These are phyloP conservation scores for Trypanosoma lewisi DNA, from an alignment of 208 protist genomes.

Conservation along the genomic window DNA sequence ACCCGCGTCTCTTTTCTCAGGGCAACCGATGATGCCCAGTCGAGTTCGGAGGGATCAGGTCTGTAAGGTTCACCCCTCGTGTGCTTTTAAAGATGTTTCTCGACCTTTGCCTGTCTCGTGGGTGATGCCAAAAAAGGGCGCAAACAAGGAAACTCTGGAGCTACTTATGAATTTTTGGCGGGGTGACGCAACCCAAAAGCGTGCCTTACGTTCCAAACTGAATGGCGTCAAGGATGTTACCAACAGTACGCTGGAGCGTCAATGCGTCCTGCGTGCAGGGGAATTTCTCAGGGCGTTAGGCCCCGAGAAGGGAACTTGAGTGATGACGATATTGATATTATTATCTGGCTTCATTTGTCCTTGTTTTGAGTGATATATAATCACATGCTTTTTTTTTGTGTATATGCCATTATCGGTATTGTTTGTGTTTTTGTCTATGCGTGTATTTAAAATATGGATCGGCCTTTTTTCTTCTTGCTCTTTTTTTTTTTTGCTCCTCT, in stretches of 20 bases:
- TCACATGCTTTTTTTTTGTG: not conserved
- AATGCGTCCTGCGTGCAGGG: conserved; percentile 14
- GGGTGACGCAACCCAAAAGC: conserved; percentile 26
- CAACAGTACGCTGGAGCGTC: conserved; percentile 10
- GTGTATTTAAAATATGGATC: not conserved
- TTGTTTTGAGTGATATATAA: no score
- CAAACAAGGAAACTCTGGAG: conserved; percentile 54
- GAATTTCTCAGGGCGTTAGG: conserved; percentile 13
- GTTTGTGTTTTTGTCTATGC: not conserved
- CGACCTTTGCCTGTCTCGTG: conserved; percentile 29
- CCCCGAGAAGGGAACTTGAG: not conserved
- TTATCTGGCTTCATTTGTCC: not conserved
- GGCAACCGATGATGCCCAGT: conserved; percentile 2
- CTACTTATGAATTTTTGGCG: conserved; percentile 64
- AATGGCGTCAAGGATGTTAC: not conserved
- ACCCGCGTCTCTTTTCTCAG: conserved; percentile 4
- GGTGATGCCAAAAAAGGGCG: conserved; percentile 49
- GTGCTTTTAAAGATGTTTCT: conserved; percentile 1
- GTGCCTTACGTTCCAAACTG: conserved; percentile 30
- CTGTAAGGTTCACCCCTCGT: conserved; percentile 11
- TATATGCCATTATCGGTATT: not conserved
- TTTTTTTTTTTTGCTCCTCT: not conserved
- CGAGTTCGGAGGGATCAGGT: not conserved
- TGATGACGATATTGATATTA: conserved; percentile 7
- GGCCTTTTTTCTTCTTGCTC: conserved; percentile 3